These are phyloP conservation scores for Colletotrichum shisoi DNA, from an alignment of 2,329 filamentous ascomycete species.

Conservation along the genomic window DNA sequence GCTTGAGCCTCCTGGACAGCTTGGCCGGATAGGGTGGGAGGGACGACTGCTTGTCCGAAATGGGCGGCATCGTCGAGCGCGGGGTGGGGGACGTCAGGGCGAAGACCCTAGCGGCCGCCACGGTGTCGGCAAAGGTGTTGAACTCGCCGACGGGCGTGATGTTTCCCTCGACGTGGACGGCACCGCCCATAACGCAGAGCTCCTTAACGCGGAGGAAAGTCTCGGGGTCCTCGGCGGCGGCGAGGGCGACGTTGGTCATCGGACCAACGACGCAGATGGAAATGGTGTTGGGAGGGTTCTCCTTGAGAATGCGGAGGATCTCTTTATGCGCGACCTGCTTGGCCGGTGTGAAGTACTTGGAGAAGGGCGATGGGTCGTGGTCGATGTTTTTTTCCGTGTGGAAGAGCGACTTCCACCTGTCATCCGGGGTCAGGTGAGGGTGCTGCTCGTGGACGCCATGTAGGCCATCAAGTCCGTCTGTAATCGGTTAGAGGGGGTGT, in stretches of 20 bases:
- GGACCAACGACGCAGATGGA: constrained; percentile 92
- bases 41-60: constrained; percentile 59
- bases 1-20: constrained; percentile 68
- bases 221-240: constrained; percentile 86
- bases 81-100: constrained; percentile 79
- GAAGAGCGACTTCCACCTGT: constrained; percentile 78
- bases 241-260: constrained; percentile 90
- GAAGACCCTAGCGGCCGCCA: constrained; percentile 78
- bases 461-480: constrained; percentile 78
- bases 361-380: constrained; percentile 51
- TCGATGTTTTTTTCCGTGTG: constrained; percentile 48
- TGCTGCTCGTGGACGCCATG: constrained; percentile 78
- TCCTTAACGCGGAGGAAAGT: constrained; percentile 90
- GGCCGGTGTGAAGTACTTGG: constrained; percentile 77
- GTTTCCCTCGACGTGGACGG: constrained; percentile 81
- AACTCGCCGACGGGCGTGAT: constrained; percentile 88
- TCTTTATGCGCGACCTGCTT: constrained; percentile 78
- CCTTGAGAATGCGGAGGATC: constrained; percentile 83
- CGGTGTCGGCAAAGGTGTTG: constrained; percentile 89
- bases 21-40: constrained; percentile 69
- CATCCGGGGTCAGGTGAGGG: constrained; percentile 75
- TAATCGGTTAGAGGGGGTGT: constrained; percentile 19
- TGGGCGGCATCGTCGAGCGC: constrained; percentile 78
- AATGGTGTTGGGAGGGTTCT: constrained; percentile 83
- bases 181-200: constrained; percentile 94